Evolutionary conservation across 305 asterid species (phyloP), one percentile per base, ranked within the genome.

Genomic region (Rubia tinctorum): DNA sequence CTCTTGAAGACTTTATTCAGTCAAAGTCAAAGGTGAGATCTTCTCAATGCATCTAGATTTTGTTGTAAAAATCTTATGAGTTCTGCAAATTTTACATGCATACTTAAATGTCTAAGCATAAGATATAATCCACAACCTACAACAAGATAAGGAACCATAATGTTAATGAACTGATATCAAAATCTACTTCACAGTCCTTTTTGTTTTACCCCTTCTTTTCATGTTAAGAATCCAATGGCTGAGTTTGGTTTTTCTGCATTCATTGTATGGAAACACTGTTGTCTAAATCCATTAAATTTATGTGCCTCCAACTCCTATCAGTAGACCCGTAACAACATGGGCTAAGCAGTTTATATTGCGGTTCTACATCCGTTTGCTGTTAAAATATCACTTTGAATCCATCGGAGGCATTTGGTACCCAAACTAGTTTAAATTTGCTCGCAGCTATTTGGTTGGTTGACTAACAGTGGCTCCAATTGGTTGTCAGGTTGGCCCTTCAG

Each of bases 401-500:
- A 5, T 20, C n/a, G 63, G 13, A 59, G 65, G 65, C 65, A 59
- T 59, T 55, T 22, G 17, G 65, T 59, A 22, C 14, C 17, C 11
- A 59, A 55, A 55, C 9, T 55, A 55, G 25, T 55, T 9, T 45
- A 45, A 58, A 4, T 20, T 58, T 6, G 22, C 58, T 51, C 8
- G 63, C 14, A 8, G 37, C 65, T 59, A 23, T 25, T 25, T 3
- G 37, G 65, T 23, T 20, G 37, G 39, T 59, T 59, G 65, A 23
- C 17, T 69, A 18, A 69, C 23, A 34, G 18, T 39, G 37, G 61
- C 23, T 43, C 44, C 27, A 68, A 45, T 18, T 66, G 66, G 47
- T 76, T 60, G 72, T 23, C 84, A 95, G 98, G 99, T 95, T 74
- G 99, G 99, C 40, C 98, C 99, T 18, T 95, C 99, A 14, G 99